Conservation (phyloP, 345 rosid genomes). For the Dipteronia dyeriana region DNA sequence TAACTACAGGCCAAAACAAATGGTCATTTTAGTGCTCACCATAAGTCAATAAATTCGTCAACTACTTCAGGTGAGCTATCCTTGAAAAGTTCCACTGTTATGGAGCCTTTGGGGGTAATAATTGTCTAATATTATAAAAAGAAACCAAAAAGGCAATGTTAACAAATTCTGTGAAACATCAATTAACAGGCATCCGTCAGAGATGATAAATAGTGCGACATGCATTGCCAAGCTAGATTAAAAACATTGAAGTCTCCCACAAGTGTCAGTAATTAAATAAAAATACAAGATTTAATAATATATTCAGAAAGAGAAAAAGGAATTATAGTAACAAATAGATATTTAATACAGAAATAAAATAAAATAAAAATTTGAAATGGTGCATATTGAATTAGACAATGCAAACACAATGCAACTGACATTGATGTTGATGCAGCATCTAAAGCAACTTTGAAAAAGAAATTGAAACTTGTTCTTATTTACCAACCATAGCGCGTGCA, state of each 20-base stretch:
- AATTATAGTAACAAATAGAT: neutral
- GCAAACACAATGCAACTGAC: neutral
- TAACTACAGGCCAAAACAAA: neutral
- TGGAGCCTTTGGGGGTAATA: constrained; percentile 61
- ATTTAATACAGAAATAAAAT: neutral
- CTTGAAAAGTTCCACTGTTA: constrained; percentile 69
- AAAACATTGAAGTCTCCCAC: neutral
- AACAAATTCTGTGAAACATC: neutral
- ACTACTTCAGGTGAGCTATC: constrained; percentile 63
- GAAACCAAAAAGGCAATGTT: neutral
- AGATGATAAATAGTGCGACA: neutral
- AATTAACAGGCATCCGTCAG: neutral
- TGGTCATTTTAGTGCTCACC: constrained; percentile 34
- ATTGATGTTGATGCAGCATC: too few species aligned
- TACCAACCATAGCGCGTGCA: neutral
- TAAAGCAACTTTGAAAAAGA: neutral
- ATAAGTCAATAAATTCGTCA: constrained; percentile 63
- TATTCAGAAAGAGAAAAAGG: neutral
- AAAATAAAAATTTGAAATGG: too few species aligned
- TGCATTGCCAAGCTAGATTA: neutral
- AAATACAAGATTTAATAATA: neutral
- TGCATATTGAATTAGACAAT: neutral
- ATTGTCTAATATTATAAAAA: constrained; percentile 44
- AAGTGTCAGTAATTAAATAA: neutral
- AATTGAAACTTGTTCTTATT: neutral